Evolutionary conservation across 192 early-diverging fungal genomes (phyloP), one percentile per base, ranked within the genome.

Genomic region (Phlyctochytrium planicorne): DNA sequence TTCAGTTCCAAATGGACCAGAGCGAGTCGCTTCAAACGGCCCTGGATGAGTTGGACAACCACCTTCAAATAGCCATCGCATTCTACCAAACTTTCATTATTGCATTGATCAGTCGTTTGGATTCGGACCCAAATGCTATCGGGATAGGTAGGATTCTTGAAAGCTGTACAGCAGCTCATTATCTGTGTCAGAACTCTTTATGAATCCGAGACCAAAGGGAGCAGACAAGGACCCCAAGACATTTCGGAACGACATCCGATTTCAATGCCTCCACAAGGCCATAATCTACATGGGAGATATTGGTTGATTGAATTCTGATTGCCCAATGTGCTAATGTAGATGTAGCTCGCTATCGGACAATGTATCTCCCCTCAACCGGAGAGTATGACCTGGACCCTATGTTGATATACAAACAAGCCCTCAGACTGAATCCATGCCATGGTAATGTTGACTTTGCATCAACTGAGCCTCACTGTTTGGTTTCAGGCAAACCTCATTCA

Each of bases 51-150:
- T 34, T 75, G 25, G 23, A 60, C 6, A n/a, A 30, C 20, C 63
- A 75, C 52, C 32, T 79, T 3, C 37, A 60, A 14, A 74, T 53
- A 14, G 77, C 72, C 0, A 69, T 69, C 6, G 63, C 31, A 16
- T 79, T 75, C 59, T 79, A 79, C 65, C 73, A 69, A 25, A 62
- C 67, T 14, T 60, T 75, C 63, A 71, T 79, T 34, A 65, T 75
- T 24, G 52, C 29, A 32, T 29, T 79, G 34, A 31, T 57, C 59
- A 30, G 60, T 62, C 35, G 30, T 32, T 24, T 53, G 33, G 53
- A 66, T 31, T 0, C 3, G 3, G 30, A 32, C 23, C 14, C 30
- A 56, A 3, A 20, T 66, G 29, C 47, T n/a, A 10, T 57, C 25
- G 27, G 50, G 14, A 57, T 31, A 6, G 27, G 32, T 34, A 2